Evolutionary conservation across 176 grass and related monocot genomes (phyloP).

Genomic region (Triticum turgidum): DNA sequence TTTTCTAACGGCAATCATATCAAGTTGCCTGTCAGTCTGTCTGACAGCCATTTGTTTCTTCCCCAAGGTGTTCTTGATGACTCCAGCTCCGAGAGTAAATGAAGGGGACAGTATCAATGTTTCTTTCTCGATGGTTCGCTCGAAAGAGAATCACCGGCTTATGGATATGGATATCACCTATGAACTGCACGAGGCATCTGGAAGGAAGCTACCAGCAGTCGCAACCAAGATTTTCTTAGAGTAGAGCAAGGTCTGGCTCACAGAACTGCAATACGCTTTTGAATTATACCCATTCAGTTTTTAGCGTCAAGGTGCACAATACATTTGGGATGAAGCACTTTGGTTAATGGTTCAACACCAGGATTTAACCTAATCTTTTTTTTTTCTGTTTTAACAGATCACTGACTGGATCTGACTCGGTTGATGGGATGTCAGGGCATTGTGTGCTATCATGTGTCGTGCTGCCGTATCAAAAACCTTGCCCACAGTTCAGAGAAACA

Average conservation of each 20-base stretch:
- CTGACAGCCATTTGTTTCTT: not conserved
- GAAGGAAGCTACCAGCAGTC: conserved; percentile 58
- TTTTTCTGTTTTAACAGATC: conserved; percentile 17
- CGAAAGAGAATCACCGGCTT: conserved; percentile 90
- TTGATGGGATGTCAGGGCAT: not conserved
- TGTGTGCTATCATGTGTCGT: not conserved
- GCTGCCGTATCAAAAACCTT: not conserved
- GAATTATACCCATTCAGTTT: not conserved
- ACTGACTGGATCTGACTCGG: not conserved
- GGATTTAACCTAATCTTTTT: not conserved
- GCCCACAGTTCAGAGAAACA: not conserved
- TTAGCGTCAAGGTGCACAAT: not conserved
- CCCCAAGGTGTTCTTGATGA: conserved; percentile 82
- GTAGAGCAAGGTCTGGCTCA: conserved; percentile 41
- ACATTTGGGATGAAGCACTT: not conserved
- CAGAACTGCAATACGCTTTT: not conserved
- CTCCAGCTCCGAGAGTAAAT: conserved; percentile 58
- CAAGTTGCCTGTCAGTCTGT: too few species aligned
- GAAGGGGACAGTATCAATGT: conserved; percentile 71
- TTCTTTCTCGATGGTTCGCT: conserved; percentile 85
- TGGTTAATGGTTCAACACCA: not conserved
- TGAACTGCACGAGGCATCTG: conserved; percentile 71
- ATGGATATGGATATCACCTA: conserved; percentile 89
- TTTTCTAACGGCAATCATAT: not conserved
- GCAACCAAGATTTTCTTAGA: conserved; percentile 73